Percentiles rank a stretch among this genome's conserved stretches.
Evolutionary conservation across 768 basidiomycete species (phyloP).

Genomic region (Phanerochaete carnosa): DNA sequence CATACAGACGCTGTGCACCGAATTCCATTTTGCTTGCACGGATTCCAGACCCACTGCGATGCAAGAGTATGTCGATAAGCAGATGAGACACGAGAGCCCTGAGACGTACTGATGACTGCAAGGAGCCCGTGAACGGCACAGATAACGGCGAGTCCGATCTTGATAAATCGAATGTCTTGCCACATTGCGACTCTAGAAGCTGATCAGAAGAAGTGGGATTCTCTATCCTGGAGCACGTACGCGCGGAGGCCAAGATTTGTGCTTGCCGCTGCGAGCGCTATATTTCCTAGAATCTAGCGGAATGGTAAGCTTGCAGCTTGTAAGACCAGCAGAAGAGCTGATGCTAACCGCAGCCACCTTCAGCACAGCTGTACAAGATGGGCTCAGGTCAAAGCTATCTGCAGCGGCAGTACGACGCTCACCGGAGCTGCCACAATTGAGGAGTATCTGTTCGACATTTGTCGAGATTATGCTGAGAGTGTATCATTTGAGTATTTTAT

Average conservation of each 20-base stretch:
- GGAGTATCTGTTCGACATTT: background rate
- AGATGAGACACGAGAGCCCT: background rate
- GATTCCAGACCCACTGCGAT: background rate
- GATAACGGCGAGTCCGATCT: background rate
- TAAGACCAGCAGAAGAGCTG: background rate
- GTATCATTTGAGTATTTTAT: background rate
- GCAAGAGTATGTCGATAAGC: background rate
- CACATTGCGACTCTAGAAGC: background rate
- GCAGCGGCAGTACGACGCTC: background rate
- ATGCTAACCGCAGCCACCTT: background rate
- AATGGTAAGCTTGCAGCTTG: background rate
- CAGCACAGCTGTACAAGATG: background rate
- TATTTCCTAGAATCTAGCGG: background rate
- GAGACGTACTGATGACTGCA: background rate
- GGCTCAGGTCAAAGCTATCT: background rate
- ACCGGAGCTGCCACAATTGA: background rate
- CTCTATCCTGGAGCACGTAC: background rate
- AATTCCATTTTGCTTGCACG: background rate
- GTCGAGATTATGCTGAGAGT: background rate
- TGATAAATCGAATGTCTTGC: background rate
- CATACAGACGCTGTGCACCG: background rate
- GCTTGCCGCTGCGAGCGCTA: constrained; percentile 5
- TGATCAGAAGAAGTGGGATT: background rate
- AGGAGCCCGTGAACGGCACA: background rate
- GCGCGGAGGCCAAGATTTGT: constrained; percentile 4